phyloP scores from a whole-genome alignment of 306 rosid genomes.

The Ziziphus jujuba region DNA sequence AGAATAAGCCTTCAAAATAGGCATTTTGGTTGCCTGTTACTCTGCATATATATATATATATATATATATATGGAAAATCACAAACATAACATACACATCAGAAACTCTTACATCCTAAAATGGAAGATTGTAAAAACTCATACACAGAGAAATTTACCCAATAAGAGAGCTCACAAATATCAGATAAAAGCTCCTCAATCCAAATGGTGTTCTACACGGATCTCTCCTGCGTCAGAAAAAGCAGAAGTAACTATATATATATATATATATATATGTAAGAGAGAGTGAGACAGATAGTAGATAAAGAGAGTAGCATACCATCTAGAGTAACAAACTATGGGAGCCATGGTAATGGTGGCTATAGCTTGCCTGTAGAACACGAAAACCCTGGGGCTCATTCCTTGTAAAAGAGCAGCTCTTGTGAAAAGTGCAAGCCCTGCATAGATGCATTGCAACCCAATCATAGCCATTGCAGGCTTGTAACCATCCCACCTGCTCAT shows the following conservation, averaged over 20 bases:
- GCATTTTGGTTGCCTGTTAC: constrained; percentile 66
- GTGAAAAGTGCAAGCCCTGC: constrained; percentile 59
- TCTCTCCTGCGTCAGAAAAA: constrained; percentile 37
- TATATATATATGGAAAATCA: not conserved
- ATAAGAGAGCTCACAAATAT: constrained; percentile 56
- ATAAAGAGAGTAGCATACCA: not conserved
- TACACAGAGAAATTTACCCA: constrained; percentile 41
- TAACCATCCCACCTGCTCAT: constrained; percentile 42
- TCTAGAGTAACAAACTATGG: constrained; percentile 41
- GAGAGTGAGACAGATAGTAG: constrained; percentile 2
- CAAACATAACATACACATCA: not conserved
- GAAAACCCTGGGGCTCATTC: constrained; percentile 62
- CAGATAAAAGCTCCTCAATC: constrained; percentile 47
- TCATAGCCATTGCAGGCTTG: constrained; percentile 52
- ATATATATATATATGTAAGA: too few species aligned
- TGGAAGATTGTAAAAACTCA: not conserved
- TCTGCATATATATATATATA: too few species aligned
- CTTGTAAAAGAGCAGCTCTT: constrained; percentile 61
- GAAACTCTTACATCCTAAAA: not conserved
- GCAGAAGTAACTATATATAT: too few species aligned
- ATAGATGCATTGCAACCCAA: constrained; percentile 50
- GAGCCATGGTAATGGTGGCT: constrained; percentile 57
- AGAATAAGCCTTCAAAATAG: constrained; percentile 60
- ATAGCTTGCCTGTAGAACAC: constrained; percentile 65
- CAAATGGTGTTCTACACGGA: constrained; percentile 33